Conservation (phyloP, 2,329 filamentous ascomycete genomes). For the Fusarium verticillioides region DNA sequence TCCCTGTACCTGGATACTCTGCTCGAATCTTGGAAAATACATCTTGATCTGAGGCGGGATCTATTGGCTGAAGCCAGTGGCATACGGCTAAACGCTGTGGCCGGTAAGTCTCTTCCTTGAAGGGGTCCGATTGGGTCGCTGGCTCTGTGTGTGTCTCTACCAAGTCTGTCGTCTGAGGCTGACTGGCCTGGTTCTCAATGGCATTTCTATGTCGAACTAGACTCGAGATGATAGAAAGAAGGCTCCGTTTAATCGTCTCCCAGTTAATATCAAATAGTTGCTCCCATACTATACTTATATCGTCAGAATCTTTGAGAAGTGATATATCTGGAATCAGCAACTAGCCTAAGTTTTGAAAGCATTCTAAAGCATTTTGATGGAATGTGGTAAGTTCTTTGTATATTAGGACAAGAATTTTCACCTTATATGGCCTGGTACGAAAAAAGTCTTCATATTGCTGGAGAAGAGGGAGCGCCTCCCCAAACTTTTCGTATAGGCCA, state of each 20-base stretch:
- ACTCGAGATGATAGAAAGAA: rapidly evolving
- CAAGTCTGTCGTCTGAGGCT: rapidly evolving
- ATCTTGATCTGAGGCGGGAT: not conserved
- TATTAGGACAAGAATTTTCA: rapidly evolving
- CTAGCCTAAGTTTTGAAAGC: not conserved
- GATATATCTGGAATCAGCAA: rapidly evolving
- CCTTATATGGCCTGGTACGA: not conserved
- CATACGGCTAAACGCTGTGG: rapidly evolving
- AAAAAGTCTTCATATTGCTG: not conserved
- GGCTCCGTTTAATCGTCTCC: rapidly evolving
- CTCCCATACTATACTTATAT: not conserved
- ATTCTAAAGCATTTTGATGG: rapidly evolving
- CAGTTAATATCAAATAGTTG: not conserved
- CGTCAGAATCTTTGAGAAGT: rapidly evolving
- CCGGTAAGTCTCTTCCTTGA: rapidly evolving
- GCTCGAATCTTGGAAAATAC: not conserved
- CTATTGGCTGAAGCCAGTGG: not conserved
- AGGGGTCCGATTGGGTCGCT: rapidly evolving
- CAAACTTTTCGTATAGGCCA: rapidly evolving
- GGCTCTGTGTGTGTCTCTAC: not conserved
- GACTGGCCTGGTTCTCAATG: not conserved
- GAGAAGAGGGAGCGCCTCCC: not conserved
- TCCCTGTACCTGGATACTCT: not conserved
- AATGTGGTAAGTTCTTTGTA: not conserved
- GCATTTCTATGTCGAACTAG: not conserved